Evolutionary conservation across 2,329 filamentous ascomycete species (phyloP).

Genomic region (Coniella vitis): DNA sequence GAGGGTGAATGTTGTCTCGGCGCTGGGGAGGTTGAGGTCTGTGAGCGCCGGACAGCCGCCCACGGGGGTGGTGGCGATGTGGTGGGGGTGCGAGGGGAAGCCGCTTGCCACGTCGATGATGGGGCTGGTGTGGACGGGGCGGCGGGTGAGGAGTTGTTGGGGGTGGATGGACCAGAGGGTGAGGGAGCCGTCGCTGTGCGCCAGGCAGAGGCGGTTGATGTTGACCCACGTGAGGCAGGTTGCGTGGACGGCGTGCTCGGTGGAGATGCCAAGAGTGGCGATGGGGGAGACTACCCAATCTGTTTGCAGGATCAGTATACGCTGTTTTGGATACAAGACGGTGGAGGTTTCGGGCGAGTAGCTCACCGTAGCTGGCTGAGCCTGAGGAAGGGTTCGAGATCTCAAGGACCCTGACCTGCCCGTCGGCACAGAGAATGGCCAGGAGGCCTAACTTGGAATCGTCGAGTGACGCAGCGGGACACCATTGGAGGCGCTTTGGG

Average conservation of each 20-base stretch:
- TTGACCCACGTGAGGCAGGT: conserved; percentile 50
- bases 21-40: conserved; percentile 45
- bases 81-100: conserved; percentile 49
- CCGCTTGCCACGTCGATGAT: conserved; percentile 49
- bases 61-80: conserved; percentile 48
- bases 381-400: conserved; percentile 27
- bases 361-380: conserved; percentile 33
- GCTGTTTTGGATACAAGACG: too few relatives aligned
- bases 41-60: conserved; percentile 47
- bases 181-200: conserved; percentile 50
- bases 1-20: conserved; percentile 47
- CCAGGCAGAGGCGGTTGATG: conserved; percentile 47
- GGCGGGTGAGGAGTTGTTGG: conserved; percentile 40
- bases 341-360: not conserved
- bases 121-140: conserved; percentile 46
- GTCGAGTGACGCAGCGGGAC: conserved; percentile 33
- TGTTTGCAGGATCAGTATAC: too few relatives aligned
- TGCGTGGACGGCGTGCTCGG: conserved; percentile 41
- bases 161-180: conserved; percentile 51
- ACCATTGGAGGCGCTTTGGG: conserved; percentile 46
- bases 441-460: conserved; percentile 32
- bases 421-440: conserved; percentile 45
- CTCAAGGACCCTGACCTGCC: conserved; percentile 42
- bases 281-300: conserved; percentile 39
- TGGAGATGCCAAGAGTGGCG: conserved; percentile 35